Conservation (phyloP, 176 grass and related monocot genomes). For the Oryza nivara region DNA sequence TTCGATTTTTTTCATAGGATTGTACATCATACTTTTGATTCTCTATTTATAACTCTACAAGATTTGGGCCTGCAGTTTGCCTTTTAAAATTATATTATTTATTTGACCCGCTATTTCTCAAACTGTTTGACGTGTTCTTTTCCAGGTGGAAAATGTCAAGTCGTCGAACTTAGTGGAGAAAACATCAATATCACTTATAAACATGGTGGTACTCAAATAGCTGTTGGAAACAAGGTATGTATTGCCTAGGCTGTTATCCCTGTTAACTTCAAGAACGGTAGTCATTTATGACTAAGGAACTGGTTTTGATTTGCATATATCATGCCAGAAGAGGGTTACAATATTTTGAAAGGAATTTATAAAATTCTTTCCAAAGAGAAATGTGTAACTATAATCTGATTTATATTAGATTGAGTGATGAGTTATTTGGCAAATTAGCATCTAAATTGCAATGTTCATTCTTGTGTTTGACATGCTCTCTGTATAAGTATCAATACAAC, state of each 20-base stretch:
- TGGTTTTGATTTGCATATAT: slow-evolving; percentile 6
- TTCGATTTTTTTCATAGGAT: slow-evolving; percentile 23
- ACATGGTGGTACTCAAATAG: slow-evolving; percentile 90
- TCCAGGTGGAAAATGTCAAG: slow-evolving; percentile 93
- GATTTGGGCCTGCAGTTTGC: slow-evolving; percentile 19
- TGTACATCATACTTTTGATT: slow-evolving; percentile 10
- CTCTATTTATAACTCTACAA: not conserved
- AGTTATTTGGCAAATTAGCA: slow-evolving; percentile 25
- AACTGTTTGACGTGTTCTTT: slow-evolving; percentile 44
- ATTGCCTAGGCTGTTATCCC: slow-evolving; percentile 27
- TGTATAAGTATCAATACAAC: not conserved
- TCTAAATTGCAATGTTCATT: slow-evolving; percentile 2
- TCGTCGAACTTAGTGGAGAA: slow-evolving; percentile 95
- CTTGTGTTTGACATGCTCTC: slow-evolving; percentile 1
- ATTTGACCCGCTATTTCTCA: slow-evolving; percentile 8
- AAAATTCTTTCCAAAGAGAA: slow-evolving; percentile 8
- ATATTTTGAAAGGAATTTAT: not conserved
- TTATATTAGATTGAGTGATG: not conserved
- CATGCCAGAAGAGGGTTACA: slow-evolving; percentile 23
- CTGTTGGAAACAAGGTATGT: slow-evolving; percentile 98
- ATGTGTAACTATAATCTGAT: slow-evolving; percentile 11
- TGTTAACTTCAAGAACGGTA: slow-evolving; percentile 7
- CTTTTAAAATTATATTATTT: slow-evolving; percentile 20
- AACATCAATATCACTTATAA: slow-evolving; percentile 99
- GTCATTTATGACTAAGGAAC: slow-evolving; percentile 21